Conservation (phyloP, 495 filamentous ascomycete species). For the Oidiodendron maius region DNA sequence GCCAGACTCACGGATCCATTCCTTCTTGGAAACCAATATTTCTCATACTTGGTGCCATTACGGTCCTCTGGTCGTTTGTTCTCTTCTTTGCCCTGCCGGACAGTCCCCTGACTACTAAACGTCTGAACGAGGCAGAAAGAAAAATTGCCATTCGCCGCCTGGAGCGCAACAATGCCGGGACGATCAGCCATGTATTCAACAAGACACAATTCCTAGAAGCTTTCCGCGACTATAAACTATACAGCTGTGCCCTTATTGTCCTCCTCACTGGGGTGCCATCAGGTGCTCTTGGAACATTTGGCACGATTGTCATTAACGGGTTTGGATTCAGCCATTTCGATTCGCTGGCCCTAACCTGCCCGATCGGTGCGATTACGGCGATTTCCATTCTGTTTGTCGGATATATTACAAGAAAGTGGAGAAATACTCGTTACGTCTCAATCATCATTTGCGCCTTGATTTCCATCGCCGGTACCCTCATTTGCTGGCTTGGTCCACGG, state of each 20-base stretch:
- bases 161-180: constrained; percentile 54
- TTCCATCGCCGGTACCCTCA: constrained; percentile 62
- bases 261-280: constrained; percentile 40
- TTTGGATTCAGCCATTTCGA: constrained; percentile 40
- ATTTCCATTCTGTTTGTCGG: constrained; percentile 58
- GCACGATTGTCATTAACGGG: constrained; percentile 52
- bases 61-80: constrained; percentile 46
- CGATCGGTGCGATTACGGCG: constrained; percentile 36
- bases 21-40: constrained; percentile 43
- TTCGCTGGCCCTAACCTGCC: constrained; percentile 37
- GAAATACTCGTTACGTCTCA: constrained; percentile 55
- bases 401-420: constrained; percentile 47
- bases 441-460: constrained; percentile 58
- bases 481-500: constrained; percentile 56
- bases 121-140: constrained; percentile 48
- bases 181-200: constrained; percentile 56
- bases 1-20: constrained; percentile 35
- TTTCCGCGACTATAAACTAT: constrained; percentile 46
- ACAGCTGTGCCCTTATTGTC: constrained; percentile 49
- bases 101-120: constrained; percentile 53
- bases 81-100: constrained; percentile 55
- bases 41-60: constrained; percentile 45
- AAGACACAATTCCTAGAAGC: constrained; percentile 51
- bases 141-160: constrained; percentile 51
- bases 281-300: constrained; percentile 54